Evolutionary conservation across 768 basidiomycete genomes (phyloP).

Genomic region (Porphyrellus cyaneotinctus): DNA sequence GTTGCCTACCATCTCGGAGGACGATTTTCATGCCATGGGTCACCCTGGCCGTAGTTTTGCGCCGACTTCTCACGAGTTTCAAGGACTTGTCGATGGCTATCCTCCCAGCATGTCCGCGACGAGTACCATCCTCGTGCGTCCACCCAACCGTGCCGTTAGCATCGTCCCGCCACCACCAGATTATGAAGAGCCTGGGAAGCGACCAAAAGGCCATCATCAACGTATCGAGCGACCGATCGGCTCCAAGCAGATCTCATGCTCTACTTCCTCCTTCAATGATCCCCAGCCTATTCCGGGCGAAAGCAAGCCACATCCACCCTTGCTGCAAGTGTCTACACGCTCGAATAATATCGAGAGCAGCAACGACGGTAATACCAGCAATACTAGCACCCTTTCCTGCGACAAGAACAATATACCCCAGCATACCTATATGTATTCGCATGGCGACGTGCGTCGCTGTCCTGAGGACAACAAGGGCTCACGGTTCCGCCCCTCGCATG

Average conservation of each 20-base stretch:
- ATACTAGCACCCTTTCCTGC: constrained; percentile 18
- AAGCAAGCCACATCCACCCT: constrained; percentile 7
- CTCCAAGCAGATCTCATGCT: constrained; percentile 1
- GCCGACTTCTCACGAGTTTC: background rate
- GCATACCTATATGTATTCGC: constrained; percentile 24
- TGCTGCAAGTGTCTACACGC: constrained; percentile 18
- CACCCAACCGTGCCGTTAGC: constrained; percentile 28
- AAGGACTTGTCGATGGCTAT: background rate
- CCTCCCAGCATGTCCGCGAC: background rate
- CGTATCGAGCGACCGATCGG: constrained; percentile 4
- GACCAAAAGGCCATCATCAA: constrained; percentile 10
- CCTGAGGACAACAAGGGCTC: constrained; percentile 1
- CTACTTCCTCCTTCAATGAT: constrained; percentile 5
- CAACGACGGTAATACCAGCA: constrained; percentile 21
- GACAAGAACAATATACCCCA: constrained; percentile 14
- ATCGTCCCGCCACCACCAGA: constrained; percentile 28
- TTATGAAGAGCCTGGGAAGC: constrained; percentile 16
- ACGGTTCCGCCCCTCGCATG: constrained; percentile 8
- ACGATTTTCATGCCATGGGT: constrained; percentile 33
- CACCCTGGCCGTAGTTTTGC: constrained; percentile 6
- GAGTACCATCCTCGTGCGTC: constrained; percentile 15
- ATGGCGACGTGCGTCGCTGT: constrained; percentile 10
- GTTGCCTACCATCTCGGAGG: constrained; percentile 32
- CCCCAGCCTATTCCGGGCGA: constrained; percentile 7
- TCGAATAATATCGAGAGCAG: constrained; percentile 22